A percentile compares a stretch with the other conserved stretches of the same genome.
These are phyloP conservation scores for Penicillium nordicum DNA, from an alignment of 2,329 filamentous ascomycete species.

Conservation along the genomic window DNA sequence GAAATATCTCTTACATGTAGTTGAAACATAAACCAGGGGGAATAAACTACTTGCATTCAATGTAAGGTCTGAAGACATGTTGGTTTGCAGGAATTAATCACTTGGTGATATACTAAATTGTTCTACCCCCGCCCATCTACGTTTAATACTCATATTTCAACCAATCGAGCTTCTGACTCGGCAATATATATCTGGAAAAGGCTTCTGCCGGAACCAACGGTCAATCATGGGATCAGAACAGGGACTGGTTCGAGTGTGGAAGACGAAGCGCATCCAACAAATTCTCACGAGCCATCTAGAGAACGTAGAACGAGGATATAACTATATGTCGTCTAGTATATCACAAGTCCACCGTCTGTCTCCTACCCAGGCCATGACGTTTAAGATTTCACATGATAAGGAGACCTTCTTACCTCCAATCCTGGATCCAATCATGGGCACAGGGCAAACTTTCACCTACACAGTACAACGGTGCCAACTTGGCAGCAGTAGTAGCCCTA, in stretches of 20 bases:
- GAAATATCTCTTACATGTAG: background rate
- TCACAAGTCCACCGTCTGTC: slow-evolving; percentile 32
- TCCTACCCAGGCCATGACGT: slow-evolving; percentile 64
- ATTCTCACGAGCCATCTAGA: slow-evolving; percentile 31
- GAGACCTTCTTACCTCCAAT: slow-evolving; percentile 82
- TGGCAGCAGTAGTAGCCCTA: slow-evolving; percentile 48
- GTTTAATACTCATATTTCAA: too few species aligned
- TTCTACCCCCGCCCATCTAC: background rate
- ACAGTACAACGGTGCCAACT: slow-evolving; percentile 64
- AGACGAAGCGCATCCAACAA: slow-evolving; percentile 34
- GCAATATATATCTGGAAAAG: background rate
- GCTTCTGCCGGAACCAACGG: too few species aligned
- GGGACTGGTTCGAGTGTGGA: slow-evolving; percentile 37
- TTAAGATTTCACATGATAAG: slow-evolving; percentile 71
- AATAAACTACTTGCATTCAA: background rate
- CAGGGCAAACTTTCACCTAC: slow-evolving; percentile 78
- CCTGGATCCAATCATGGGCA: slow-evolving; percentile 70
- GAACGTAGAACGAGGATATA: slow-evolving; percentile 33
- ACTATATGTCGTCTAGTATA: slow-evolving; percentile 36
- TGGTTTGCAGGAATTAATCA: too few species aligned
- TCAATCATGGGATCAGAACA: slow-evolving; percentile 11
- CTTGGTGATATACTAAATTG: too few species aligned
- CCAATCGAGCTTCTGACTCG: background rate
- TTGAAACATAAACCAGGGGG: background rate
- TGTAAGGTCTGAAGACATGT: background rate